Base-by-base conservation (phyloP, 768 basidiomycete genomes). In the Boletus subcaerulescens region DNA sequence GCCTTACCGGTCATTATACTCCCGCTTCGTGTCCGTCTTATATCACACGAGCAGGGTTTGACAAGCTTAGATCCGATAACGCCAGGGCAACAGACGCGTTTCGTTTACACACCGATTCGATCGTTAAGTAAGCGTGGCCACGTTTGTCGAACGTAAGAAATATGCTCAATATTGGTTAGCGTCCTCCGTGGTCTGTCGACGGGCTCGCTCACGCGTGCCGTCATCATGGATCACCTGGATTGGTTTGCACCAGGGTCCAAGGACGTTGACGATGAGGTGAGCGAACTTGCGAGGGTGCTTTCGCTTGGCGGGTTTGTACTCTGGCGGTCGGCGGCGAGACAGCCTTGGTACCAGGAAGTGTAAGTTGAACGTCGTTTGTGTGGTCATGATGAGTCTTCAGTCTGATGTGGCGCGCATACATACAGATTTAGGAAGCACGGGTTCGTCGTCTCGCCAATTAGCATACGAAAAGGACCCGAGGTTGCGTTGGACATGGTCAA, bases 161-260 rank as follows among this genome's bases (percentile, higher is more conserved):
- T 6, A 14, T 15, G 20, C 35, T 46, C 8, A 43, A 15, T n/a
- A 9, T 29, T 31, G 36, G 6, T 8, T 14, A 81, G 78, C 53
- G 81, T 80, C 12, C 67, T 81, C 13, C 67, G 60, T 22, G 79
- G 77, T 12, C 73, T 81, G 17, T 70, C 68, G 1, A 58, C 70
- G n/a, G 71, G 71, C 32, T 80, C 80, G 8, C 73, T 87, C 43
- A 87, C 84, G 33, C 80, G 84, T 26, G 80, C 81, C 12, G 77
- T 88, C 29, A 75, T 88, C 53, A 89, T 89, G 87, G 87, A 89
- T 66, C 83, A 84, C 46, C 75, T 87, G 46, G 84, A 85, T 59
- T 83, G 80, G 76, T 80, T 83, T 49, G 59, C 76, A 0, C 81
- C 81, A 0, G 76, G 77, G 4, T 73, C 78, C 15, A 66, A 68